Conservation (phyloP, 176 grass and related monocot genomes). For the Oryza punctata region DNA sequence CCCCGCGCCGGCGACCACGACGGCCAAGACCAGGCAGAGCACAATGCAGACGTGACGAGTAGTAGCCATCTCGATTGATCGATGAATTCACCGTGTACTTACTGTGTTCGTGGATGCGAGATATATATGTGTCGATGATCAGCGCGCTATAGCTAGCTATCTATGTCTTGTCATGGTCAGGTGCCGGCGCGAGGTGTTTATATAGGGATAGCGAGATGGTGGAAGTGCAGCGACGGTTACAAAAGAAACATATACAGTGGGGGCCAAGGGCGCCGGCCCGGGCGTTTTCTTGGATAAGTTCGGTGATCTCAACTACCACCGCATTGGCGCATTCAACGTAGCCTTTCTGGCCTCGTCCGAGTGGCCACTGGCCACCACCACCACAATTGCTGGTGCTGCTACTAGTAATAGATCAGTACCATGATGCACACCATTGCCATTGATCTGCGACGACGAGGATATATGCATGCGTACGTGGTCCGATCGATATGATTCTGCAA, state of each 20-base stretch:
- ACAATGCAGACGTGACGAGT: slow-evolving; percentile 24
- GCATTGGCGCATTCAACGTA: slow-evolving; percentile 17
- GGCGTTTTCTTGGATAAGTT: slow-evolving; percentile 35
- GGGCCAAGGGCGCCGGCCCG: background rate
- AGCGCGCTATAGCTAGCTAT: background rate
- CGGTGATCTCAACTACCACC: slow-evolving; percentile 29
- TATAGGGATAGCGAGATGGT: background rate
- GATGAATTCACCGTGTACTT: background rate
- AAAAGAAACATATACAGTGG: slow-evolving; percentile 18
- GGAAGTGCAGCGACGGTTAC: slow-evolving; percentile 25
- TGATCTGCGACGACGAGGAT: background rate
- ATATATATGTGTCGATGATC: background rate
- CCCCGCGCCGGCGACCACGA: slow-evolving; percentile 37
- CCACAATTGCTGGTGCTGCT: background rate
- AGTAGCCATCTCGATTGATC: slow-evolving; percentile 24
- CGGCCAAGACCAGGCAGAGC: slow-evolving; percentile 23
- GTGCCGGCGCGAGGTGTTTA: slow-evolving; percentile 27
- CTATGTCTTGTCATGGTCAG: slow-evolving; percentile 29
- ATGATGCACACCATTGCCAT: background rate
- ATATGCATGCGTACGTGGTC: background rate
- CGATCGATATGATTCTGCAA: background rate
- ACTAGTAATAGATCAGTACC: background rate
- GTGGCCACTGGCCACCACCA: slow-evolving; percentile 54
- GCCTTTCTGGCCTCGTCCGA: slow-evolving; percentile 11
- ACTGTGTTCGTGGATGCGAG: background rate